phyloP scores from a whole-genome alignment of 2,329 filamentous ascomycete species.

The Xylaria arbuscula region DNA sequence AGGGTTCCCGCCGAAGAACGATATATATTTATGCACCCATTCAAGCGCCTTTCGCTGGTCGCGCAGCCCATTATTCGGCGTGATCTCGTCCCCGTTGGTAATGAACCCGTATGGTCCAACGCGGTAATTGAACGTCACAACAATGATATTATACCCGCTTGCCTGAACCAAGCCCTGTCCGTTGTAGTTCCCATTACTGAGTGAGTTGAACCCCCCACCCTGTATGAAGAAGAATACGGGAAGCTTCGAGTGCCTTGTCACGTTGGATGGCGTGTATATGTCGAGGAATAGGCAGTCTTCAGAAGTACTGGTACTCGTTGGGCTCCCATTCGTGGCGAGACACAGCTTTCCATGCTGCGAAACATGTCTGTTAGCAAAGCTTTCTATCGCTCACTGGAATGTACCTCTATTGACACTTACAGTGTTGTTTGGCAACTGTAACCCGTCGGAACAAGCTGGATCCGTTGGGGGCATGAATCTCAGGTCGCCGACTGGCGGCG shows the following conservation, averaged over 20 bases:
- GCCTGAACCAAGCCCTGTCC: constrained; percentile 70
- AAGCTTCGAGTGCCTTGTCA: constrained; percentile 61
- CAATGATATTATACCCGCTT: constrained; percentile 69
- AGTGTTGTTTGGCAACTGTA: constrained; percentile 64
- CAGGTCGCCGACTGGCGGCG: constrained; percentile 71
- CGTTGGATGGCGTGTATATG: constrained; percentile 68
- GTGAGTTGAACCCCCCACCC: constrained; percentile 69
- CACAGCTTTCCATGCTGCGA: constrained; percentile 46
- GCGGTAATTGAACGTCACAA: constrained; percentile 81
- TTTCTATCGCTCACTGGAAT: constrained; percentile 24
- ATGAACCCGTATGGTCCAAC: constrained; percentile 81
- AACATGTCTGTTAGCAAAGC: constrained; percentile 2
- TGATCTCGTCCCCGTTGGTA: constrained; percentile 65
- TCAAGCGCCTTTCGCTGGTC: constrained; percentile 76
- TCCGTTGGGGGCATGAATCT: constrained; percentile 76
- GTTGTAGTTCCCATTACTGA: constrained; percentile 65
- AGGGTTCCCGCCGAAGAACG: constrained; percentile 75
- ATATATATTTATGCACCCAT: constrained; percentile 76
- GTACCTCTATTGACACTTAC: constrained; percentile 53
- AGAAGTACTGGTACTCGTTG: constrained; percentile 39
- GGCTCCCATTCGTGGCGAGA: constrained; percentile 39
- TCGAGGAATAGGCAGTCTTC: constrained; percentile 79
- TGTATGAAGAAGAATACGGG: constrained; percentile 72
- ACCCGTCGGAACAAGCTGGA: constrained; percentile 58
- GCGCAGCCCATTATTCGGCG: constrained; percentile 74